Evolutionary conservation across 2,329 filamentous ascomycete species (phyloP).

Genomic region (Atkinsonella hypoxylon): DNA sequence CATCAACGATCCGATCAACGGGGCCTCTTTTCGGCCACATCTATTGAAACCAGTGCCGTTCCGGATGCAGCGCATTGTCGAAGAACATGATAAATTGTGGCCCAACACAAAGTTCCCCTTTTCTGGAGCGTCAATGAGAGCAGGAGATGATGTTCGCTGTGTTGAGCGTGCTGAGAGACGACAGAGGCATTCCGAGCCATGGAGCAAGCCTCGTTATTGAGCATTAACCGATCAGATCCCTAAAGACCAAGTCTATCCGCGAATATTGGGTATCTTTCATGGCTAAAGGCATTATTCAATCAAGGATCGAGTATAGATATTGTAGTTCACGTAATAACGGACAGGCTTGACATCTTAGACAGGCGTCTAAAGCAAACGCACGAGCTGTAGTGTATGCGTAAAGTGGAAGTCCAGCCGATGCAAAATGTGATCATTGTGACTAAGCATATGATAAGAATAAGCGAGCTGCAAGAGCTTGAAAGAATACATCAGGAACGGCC

Average conservation of each 20-base stretch:
- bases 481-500: background rate
- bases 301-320: too few relatives aligned
- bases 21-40: constrained; percentile 33
- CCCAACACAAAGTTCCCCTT: background rate
- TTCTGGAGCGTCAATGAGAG: background rate
- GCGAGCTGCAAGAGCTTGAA: too few relatives aligned
- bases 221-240: background rate
- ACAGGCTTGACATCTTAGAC: too few relatives aligned
- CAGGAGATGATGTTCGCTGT: background rate
- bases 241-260: background rate
- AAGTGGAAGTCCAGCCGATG: too few relatives aligned
- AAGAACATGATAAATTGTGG: background rate
- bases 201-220: background rate
- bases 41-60: constrained; percentile 38
- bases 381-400: too few relatives aligned
- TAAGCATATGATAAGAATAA: too few relatives aligned
- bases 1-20: constrained; percentile 34
- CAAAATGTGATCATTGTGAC: too few relatives aligned
- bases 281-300: too few relatives aligned
- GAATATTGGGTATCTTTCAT: too few relatives aligned
- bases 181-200: constrained; percentile 4
- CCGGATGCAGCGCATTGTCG: constrained; percentile 26
- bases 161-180: background rate
- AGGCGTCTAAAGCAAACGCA: too few relatives aligned
- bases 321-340: too few relatives aligned